A percentile compares a stretch with the other conserved stretches of the same genome.
These are phyloP conservation scores for Collybia nuda DNA, from an alignment of 768 basidiomycete species.

Conservation along the genomic window DNA sequence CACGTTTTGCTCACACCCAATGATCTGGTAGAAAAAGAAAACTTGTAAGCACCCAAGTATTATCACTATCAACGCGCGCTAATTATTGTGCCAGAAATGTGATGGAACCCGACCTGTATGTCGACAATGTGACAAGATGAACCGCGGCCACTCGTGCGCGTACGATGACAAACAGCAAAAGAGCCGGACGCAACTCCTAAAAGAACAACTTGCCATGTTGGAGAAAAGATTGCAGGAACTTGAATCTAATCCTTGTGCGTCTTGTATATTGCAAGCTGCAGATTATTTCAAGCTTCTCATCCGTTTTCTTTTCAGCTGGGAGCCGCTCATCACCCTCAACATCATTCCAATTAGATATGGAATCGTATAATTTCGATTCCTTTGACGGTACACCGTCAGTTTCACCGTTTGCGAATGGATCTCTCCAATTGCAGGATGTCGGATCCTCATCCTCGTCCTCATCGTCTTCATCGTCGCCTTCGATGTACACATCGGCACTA, in stretches of 20 bases:
- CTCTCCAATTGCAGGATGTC: conserved; percentile 1
- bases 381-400: not conserved
- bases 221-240: conserved; percentile 56
- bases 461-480: conserved; percentile 8
- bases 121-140: conserved; percentile 54
- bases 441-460: conserved; percentile 5
- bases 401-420: not conserved
- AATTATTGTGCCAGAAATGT: conserved; percentile 48
- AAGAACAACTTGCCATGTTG: conserved; percentile 52
- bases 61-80: not conserved
- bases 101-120: conserved; percentile 59
- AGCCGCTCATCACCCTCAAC: conserved; percentile 6
- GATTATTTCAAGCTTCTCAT: not conserved
- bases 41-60: conserved; percentile 28
- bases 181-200: conserved; percentile 57
- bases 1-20: not conserved
- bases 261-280: conserved; percentile 1
- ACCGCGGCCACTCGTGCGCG: conserved; percentile 48
- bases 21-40: conserved; percentile 36
- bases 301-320: not conserved
- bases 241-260: conserved; percentile 33
- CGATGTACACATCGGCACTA: conserved; percentile 5
- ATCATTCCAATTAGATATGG: conserved; percentile 2
- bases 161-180: conserved; percentile 63
- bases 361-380: conserved; percentile 1